These are phyloP conservation scores for Colletotrichum sp. DNA, from an alignment of 2,329 filamentous ascomycete genomes.

Conservation along the genomic window DNA sequence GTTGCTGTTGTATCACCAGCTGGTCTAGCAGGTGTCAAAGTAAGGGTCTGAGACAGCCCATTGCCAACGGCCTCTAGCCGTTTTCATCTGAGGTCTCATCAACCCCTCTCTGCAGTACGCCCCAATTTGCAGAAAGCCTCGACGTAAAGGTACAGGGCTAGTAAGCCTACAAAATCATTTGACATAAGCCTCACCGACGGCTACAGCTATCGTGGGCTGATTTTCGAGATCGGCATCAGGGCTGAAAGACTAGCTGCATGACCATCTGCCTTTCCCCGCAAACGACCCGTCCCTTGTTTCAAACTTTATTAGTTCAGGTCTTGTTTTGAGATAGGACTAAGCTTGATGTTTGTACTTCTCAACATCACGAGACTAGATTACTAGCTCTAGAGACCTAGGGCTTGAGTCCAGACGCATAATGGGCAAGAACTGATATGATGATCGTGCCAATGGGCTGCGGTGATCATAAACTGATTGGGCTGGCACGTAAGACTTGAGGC, in stretches of 20 bases:
- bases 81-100: not conserved
- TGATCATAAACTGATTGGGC: not conserved
- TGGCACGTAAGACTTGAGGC: not conserved
- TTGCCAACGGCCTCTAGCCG: not conserved
- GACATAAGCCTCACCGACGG: not conserved
- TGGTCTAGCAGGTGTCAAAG: not conserved
- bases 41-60: not conserved
- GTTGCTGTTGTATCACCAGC: not conserved
- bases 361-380: not conserved
- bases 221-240: not conserved
- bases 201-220: not conserved
- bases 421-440: not conserved
- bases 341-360: not conserved
- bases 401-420: not conserved
- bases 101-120: not conserved
- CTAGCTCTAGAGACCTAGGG: not conserved
- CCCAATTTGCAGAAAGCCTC: not conserved
- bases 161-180: not conserved
- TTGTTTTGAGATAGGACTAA: not conserved
- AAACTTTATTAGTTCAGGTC: not conserved
- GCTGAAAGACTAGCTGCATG: not conserved
- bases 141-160: not conserved
- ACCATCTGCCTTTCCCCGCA: not conserved
- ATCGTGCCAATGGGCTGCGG: not conserved
- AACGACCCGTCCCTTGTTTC: not conserved